Percentiles rank a stretch among this genome's conserved stretches.
These are phyloP conservation scores for Moniliophthora roreri DNA, from an alignment of 1,284 basidiomycete genomes.

Conservation along the genomic window DNA sequence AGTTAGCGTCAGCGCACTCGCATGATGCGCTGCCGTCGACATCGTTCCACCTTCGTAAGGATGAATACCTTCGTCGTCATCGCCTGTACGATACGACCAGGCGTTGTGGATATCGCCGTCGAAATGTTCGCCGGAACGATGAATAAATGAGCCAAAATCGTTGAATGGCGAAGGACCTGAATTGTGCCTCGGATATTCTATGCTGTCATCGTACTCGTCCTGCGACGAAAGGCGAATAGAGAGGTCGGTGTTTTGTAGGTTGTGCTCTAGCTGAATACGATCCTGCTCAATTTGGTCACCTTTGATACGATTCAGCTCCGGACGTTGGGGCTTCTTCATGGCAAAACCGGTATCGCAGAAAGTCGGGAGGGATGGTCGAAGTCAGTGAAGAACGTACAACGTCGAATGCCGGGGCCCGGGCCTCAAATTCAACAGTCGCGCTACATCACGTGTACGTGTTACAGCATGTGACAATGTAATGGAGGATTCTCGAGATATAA, in stretches of 20 bases:
- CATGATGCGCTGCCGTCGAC: slow-evolving; percentile 85
- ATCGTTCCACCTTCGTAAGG: slow-evolving; percentile 69
- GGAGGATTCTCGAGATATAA: too few species aligned
- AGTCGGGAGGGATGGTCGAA: background rate
- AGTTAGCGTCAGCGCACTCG: slow-evolving; percentile 81
- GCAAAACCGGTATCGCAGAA: slow-evolving; percentile 1
- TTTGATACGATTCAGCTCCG: slow-evolving; percentile 37
- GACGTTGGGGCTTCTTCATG: slow-evolving; percentile 1
- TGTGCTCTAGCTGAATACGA: slow-evolving; percentile 73
- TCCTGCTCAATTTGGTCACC: slow-evolving; percentile 71
- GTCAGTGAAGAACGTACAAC: background rate
- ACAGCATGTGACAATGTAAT: background rate
- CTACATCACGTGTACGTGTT: background rate
- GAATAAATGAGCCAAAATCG: slow-evolving; percentile 60
- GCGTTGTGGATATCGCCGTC: slow-evolving; percentile 53
- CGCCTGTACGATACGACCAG: slow-evolving; percentile 66
- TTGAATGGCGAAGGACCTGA: slow-evolving; percentile 52
- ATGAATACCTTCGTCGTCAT: slow-evolving; percentile 62
- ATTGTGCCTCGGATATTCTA: slow-evolving; percentile 71
- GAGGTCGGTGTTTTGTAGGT: slow-evolving; percentile 68
- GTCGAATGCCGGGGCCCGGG: background rate
- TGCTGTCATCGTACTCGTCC: slow-evolving; percentile 37
- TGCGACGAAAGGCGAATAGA: slow-evolving; percentile 61
- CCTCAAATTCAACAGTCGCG: background rate
- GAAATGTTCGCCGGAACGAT: slow-evolving; percentile 54